phyloP scores from a whole-genome alignment of 768 basidiomycete genomes.

The Boletus insuetus region DNA sequence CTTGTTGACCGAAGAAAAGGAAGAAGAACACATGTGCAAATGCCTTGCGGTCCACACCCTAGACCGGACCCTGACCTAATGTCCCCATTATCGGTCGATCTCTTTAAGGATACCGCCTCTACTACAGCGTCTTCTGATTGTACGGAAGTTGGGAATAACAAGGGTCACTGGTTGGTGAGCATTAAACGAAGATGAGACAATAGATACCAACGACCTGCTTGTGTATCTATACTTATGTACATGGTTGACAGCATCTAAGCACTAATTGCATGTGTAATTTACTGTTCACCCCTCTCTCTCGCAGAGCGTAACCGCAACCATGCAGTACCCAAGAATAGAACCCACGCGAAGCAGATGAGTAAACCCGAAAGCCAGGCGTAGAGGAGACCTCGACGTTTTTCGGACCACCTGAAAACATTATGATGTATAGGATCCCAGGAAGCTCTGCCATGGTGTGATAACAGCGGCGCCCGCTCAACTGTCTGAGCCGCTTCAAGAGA shows the following conservation, averaged over 20 bases:
- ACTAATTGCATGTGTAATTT: neutral
- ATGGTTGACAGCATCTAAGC: too few species aligned
- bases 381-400: conserved; percentile 47
- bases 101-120: conserved; percentile 25
- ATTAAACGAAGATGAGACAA: conserved; percentile 17
- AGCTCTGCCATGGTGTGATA: neutral
- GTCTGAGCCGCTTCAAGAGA: neutral
- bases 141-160: conserved; percentile 30
- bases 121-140: conserved; percentile 31
- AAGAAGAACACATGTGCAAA: conserved; percentile 7
- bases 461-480: conserved; percentile 15
- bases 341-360: conserved; percentile 55
- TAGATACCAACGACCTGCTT: neutral
- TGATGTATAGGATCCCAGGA: conserved; percentile 10
- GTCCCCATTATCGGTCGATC: conserved; percentile 22
- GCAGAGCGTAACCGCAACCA: conserved; percentile 52
- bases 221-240: neutral
- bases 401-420: conserved; percentile 27
- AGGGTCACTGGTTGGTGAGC: conserved; percentile 33
- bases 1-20: conserved; percentile 10
- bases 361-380: conserved; percentile 43
- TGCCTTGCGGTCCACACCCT: neutral
- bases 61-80: conserved; percentile 8
- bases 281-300: conserved; percentile 27
- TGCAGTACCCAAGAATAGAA: conserved; percentile 61